These are phyloP conservation scores for barley (Hordeum vulgare) DNA, from an alignment of 176 grass and related monocot species.

Conservation along the genomic window MorexV3_pseudomolecules_assembly NC_058522.1:559613621-559614120, in stretches of 20 bases:
- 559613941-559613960: background rate
- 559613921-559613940: background rate
- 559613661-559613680: conserved; percentile 40
- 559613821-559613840: background rate
- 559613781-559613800: conserved; percentile 36
- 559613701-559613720: conserved; percentile 45
- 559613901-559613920: background rate
- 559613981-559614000: conserved; percentile 15
- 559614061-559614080: too few relatives aligned
- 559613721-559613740: conserved; percentile 19
- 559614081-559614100: too few relatives aligned
- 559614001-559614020: background rate
- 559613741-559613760: conserved; percentile 20
- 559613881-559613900: background rate
- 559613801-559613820: conserved; percentile 41
- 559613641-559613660: conserved; percentile 39
- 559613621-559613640: conserved; percentile 50
- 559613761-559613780: conserved; percentile 35
- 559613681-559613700: conserved; percentile 63
- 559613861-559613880: background rate
- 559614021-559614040: background rate
- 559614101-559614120: too few relatives aligned
- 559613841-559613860: background rate
- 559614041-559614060: background rate
- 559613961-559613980: background rate